Conservation (phyloP, 2,329 filamentous ascomycete species). For the Esteya vermicola region DNA sequence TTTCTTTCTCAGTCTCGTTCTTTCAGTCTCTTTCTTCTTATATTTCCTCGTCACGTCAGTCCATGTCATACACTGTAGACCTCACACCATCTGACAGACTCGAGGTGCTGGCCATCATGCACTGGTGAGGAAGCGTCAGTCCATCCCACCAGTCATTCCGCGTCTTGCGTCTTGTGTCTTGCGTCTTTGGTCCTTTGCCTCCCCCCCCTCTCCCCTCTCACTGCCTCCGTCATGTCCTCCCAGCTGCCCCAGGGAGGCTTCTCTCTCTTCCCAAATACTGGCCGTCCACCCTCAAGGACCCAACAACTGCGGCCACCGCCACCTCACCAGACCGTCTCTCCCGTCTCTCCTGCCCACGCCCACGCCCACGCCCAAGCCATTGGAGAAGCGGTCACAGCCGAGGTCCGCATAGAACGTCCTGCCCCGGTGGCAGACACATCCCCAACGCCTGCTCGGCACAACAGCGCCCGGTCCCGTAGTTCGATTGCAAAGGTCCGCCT, state of each 20-base stretch:
- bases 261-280: conserved; percentile 42
- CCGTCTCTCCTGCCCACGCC: not conserved
- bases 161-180: too few relatives aligned
- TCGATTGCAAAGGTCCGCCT: conserved; percentile 43
- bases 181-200: too few relatives aligned
- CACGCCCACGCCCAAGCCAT: not conserved
- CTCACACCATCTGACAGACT: too few relatives aligned
- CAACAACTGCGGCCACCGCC: conserved; percentile 15
- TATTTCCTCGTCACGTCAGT: too few relatives aligned
- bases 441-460: conserved; percentile 21
- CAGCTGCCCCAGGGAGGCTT: conserved; percentile 30
- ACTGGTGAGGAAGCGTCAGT: too few relatives aligned
- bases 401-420: conserved; percentile 22
- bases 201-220: conserved; percentile 1
- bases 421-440: conserved; percentile 27
- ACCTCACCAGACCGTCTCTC: not conserved
- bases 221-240: conserved; percentile 21
- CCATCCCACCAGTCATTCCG: too few relatives aligned
- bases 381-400: conserved; percentile 9
- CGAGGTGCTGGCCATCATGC: too few relatives aligned
- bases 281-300: conserved; percentile 27
- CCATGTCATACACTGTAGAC: too few relatives aligned
- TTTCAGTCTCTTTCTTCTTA: too few relatives aligned
- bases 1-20: too few relatives aligned
- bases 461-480: conserved; percentile 34